Evolutionary conservation across 2,329 filamentous ascomycete species (phyloP).

Genomic region (Colletotrichum tabaci): DNA sequence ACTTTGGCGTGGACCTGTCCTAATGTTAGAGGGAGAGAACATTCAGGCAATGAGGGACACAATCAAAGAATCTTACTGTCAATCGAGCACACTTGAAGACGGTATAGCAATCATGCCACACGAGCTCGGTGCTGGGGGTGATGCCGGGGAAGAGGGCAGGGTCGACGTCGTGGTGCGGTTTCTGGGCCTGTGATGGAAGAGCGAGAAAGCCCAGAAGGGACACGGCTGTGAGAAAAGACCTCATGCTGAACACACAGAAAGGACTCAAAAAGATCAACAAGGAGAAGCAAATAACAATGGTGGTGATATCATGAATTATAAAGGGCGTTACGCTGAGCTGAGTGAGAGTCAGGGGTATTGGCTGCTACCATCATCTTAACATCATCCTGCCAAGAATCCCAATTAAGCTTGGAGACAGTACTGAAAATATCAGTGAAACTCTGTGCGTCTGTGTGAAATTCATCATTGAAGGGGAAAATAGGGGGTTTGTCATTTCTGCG

Average conservation of each 20-base stretch:
- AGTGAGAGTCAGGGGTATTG: background rate
- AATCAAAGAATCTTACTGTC: background rate
- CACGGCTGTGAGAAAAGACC: background rate
- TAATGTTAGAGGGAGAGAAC: background rate
- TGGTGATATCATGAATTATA: background rate
- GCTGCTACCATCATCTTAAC: background rate
- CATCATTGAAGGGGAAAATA: background rate
- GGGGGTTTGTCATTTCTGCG: too few species aligned
- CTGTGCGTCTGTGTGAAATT: background rate
- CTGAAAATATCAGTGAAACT: too few species aligned
- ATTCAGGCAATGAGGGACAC: too few species aligned
- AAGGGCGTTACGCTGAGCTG: background rate
- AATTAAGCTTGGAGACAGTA: too few species aligned
- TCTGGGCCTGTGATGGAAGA: constrained; percentile 10
- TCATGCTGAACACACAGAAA: background rate
- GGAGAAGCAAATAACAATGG: too few species aligned
- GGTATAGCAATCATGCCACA: constrained; percentile 26
- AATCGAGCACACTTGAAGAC: constrained; percentile 27
- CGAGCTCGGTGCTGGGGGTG: constrained; percentile 7
- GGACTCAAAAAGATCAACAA: background rate
- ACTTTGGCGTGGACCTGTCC: constrained; percentile 20
- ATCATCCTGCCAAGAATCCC: too few species aligned
- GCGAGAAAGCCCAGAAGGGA: background rate
- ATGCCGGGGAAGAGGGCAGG: constrained; percentile 1
- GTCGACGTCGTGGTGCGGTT: constrained; percentile 14